These are phyloP conservation scores for Chrysochromulina tobinii DNA, from an alignment of 78 protist genomes.

Conservation along the genomic window DNA sequence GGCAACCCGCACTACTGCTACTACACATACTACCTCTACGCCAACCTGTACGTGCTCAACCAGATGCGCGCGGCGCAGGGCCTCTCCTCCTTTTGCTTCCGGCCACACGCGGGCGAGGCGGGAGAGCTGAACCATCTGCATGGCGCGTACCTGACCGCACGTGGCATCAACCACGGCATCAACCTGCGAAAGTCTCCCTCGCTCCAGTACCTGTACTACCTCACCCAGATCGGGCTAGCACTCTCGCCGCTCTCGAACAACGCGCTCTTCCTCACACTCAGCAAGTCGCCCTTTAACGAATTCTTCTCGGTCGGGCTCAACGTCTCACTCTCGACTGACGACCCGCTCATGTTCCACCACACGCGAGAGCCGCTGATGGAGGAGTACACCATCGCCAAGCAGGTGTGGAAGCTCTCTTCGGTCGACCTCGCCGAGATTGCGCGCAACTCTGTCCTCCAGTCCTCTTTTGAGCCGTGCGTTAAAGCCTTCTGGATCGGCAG, in stretches of 20 bases:
- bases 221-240: slow-evolving; percentile 78
- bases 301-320: slow-evolving; percentile 81
- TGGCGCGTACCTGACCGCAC: slow-evolving; percentile 75
- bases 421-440: slow-evolving; percentile 96
- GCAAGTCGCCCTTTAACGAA: slow-evolving; percentile 88
- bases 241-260: slow-evolving; percentile 95
- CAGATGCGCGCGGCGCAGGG: slow-evolving; percentile 68
- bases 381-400: slow-evolving; percentile 90
- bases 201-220: slow-evolving; percentile 92
- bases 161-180: slow-evolving; percentile 95
- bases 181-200: slow-evolving; percentile 82
- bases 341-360: slow-evolving; percentile 92
- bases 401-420: slow-evolving; percentile 83
- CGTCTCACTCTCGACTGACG: slow-evolving; percentile 94
- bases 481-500: slow-evolving; percentile 3
- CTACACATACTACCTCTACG: slow-evolving; percentile 87
- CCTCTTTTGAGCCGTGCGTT: slow-evolving; percentile 21
- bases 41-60: slow-evolving; percentile 89
- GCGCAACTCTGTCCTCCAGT: slow-evolving; percentile 77
- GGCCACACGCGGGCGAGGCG: slow-evolving; percentile 96
- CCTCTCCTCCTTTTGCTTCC: slow-evolving; percentile 75
- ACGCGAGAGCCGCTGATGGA: slow-evolving; percentile 97
- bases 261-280: slow-evolving; percentile 81
- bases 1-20: slow-evolving; percentile 95
- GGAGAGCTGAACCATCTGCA: slow-evolving; percentile 84